Evolutionary conservation across 306 rosid genomes (phyloP).

Genomic region (Spatholobus suberectus): DNA sequence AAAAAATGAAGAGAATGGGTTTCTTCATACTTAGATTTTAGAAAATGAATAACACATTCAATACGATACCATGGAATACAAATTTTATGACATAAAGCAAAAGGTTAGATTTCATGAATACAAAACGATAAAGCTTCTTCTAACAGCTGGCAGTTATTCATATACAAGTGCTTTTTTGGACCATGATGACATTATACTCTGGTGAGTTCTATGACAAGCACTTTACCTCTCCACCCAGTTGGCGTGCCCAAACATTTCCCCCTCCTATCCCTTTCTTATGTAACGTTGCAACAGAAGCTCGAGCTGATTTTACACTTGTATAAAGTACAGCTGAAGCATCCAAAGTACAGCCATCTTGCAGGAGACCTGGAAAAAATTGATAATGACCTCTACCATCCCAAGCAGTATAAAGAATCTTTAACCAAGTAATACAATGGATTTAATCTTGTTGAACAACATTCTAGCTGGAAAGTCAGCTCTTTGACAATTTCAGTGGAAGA

Average conservation of each 20-base stretch:
- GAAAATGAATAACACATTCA: constrained; percentile 22
- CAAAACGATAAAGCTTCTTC: constrained; percentile 17
- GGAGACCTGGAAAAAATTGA: constrained; percentile 65
- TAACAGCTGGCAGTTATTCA: not conserved
- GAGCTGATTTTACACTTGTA: constrained; percentile 90
- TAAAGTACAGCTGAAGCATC: constrained; percentile 90
- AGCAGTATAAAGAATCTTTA: constrained; percentile 18
- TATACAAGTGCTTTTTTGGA: not conserved
- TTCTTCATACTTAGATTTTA: not conserved
- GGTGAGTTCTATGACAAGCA: not conserved
- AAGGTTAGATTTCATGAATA: not conserved
- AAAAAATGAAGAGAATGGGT: not conserved
- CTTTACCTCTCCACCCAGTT: constrained; percentile 95
- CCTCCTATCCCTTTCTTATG: constrained; percentile 80
- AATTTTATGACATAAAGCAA: constrained; percentile 23
- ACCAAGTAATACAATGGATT: not conserved
- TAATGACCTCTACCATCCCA: constrained; percentile 31
- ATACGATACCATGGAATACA: constrained; percentile 13
- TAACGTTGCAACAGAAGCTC: constrained; percentile 74
- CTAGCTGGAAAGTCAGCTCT: constrained; percentile 22
- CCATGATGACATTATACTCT: constrained; percentile 2
- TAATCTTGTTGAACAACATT: constrained; percentile 27
- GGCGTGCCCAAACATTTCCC: constrained; percentile 90
- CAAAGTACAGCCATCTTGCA: constrained; percentile 89
- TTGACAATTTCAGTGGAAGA: constrained; percentile 9